These are phyloP conservation scores for Priceomyces castillae DNA, from an alignment of 805 yeast genomes.

Conservation along the genomic window DNA sequence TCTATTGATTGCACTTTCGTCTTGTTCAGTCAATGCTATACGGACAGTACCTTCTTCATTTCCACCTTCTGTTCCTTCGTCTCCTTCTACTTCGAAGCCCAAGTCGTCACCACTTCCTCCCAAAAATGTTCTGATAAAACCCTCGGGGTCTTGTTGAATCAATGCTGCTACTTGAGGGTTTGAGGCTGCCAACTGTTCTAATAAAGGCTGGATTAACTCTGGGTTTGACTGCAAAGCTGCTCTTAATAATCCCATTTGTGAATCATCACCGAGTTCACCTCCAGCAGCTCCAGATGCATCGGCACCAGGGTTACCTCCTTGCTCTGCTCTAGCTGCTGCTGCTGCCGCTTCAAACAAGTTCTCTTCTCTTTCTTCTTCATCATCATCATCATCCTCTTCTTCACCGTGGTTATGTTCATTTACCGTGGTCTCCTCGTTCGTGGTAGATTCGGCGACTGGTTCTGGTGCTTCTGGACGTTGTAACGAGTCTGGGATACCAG, in stretches of 20 bases:
- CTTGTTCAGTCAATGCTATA: conserved; percentile 72
- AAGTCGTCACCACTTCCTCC: conserved; percentile 58
- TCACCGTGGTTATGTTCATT: conserved; percentile 10
- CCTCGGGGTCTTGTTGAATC: conserved; percentile 87
- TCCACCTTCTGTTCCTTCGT: conserved; percentile 35
- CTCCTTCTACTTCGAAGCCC: conserved; percentile 39
- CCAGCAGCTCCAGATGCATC: conserved; percentile 29
- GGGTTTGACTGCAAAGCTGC: conserved; percentile 82
- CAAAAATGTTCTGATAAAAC: conserved; percentile 69
- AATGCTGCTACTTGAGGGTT: conserved; percentile 83
- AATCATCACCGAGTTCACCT: conserved; percentile 45
- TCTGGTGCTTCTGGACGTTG: conserved; percentile 32
- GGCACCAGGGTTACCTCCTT: conserved; percentile 27
- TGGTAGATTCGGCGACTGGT: conserved; percentile 21
- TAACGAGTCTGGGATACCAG: conserved; percentile 77
- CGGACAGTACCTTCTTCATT: conserved; percentile 41
- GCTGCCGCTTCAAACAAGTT: conserved; percentile 57
- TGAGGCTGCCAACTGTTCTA: conserved; percentile 75
- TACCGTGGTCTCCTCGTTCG: conserved; percentile 18
- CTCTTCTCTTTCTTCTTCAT: conserved; percentile 32
- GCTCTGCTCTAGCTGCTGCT: conserved; percentile 26
- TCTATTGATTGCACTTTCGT: conserved; percentile 84
- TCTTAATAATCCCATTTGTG: conserved; percentile 57
- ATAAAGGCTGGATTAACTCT: conserved; percentile 76
- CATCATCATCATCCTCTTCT: conserved; percentile 31